Base-by-base conservation (phyloP, 345 rosid species). In the Aethionema arabicum region DNA sequence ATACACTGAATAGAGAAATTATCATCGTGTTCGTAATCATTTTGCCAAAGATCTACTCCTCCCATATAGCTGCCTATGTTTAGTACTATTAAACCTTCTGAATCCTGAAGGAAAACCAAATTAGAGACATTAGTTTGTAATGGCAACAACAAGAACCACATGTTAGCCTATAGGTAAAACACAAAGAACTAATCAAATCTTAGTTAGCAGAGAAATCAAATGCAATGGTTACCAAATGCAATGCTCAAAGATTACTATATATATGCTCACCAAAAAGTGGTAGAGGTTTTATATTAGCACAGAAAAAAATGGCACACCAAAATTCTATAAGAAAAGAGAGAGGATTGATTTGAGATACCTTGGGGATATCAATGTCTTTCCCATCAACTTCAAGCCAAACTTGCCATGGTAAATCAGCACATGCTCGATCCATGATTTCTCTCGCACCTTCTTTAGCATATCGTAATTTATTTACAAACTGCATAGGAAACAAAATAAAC, bases 41-140 rank as follows among this genome's bases (percentile, higher is more conserved):
- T 85, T 71, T 85, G 89, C 96, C 96, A 88, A 32, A 88, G 89
- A 78, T 88, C 86, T 59, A 88, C 91, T 68, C 96, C 96, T 13
- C 96, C 96, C 96, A 88, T 88, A 71, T 88, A 88, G 78, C 96
- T 88, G 59, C 91, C 79, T 67, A 88, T 88, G 76, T 88, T 88
- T 51, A 84, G 84, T 62, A 88, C 83, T 69, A 88, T 86, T 46
- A 88, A 71, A 44, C 91, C 96, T 72, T 88, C 87, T 16, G 90
- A 77, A 58, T 82, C 96, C 96, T 88, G 83, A 47, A 56, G 12
- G 52, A 11, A 9, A 50, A 46, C 39, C 11, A 58, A 53, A 32
- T 10, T 11, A 29, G 7, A 4, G 61, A 47, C 46, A 48, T 67
- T 45, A 56, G 59, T 48, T 55, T 50, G 56, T 53, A n/a, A 15